These are phyloP conservation scores for Hypoxylon sp. DNA, from an alignment of 2,329 filamentous ascomycete genomes.

Conservation along the genomic window DNA sequence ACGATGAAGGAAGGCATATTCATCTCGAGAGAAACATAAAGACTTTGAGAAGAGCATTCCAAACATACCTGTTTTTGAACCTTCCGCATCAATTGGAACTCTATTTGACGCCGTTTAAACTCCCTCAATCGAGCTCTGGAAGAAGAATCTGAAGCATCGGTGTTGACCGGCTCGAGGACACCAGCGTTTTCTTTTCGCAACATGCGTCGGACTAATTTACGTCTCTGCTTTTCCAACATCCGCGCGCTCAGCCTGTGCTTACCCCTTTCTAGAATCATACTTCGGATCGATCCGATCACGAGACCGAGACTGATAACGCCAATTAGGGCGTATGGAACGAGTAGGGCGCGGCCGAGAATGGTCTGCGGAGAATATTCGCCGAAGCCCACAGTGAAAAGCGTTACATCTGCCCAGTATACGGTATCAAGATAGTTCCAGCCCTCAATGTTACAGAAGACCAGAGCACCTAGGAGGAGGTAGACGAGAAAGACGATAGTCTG, in stretches of 20 bases:
- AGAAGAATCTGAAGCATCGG: slow-evolving; percentile 40
- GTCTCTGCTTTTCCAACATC: slow-evolving; percentile 71
- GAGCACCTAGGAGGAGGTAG: slow-evolving; percentile 83
- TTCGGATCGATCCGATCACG: slow-evolving; percentile 83
- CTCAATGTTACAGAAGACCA: slow-evolving; percentile 80
- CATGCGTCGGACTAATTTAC: slow-evolving; percentile 61
- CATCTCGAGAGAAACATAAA: neutral
- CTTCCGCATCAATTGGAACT: slow-evolving; percentile 84
- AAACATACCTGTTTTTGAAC: slow-evolving; percentile 68
- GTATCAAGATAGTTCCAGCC: slow-evolving; percentile 82
- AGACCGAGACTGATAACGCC: slow-evolving; percentile 89
- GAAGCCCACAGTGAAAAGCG: slow-evolving; percentile 74
- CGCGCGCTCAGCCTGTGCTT: slow-evolving; percentile 66
- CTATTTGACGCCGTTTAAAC: slow-evolving; percentile 72
- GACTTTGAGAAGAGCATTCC: neutral
- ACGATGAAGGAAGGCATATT: neutral
- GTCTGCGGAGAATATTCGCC: slow-evolving; percentile 67
- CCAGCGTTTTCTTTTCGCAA: slow-evolving; percentile 60
- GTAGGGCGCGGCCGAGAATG: slow-evolving; percentile 73
- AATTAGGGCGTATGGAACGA: slow-evolving; percentile 86
- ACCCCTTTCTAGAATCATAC: slow-evolving; percentile 70
- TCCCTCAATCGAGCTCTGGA: slow-evolving; percentile 55
- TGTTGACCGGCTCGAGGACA: slow-evolving; percentile 64
- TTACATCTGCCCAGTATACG: slow-evolving; percentile 83
- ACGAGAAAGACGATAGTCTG: slow-evolving; percentile 89